phyloP scores from a whole-genome alignment of 805 yeast species.

The Starmerella roubikii region DNA sequence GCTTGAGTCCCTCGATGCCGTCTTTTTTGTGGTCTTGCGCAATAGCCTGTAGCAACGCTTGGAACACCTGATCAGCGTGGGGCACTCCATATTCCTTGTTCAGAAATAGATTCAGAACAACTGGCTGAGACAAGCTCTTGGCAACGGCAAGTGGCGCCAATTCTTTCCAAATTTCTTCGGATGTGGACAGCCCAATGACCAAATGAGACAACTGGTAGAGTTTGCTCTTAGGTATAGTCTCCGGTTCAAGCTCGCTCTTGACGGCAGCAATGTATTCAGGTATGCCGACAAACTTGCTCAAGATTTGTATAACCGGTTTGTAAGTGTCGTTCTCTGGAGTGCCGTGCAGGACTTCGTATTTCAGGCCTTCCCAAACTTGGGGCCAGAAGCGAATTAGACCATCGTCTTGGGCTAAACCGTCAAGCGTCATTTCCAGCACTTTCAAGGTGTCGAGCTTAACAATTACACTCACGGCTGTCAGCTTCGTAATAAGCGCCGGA shows the following conservation, averaged over 20 bases:
- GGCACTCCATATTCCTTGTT: constrained; percentile 26
- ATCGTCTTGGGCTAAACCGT: constrained; percentile 33
- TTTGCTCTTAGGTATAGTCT: constrained; percentile 38
- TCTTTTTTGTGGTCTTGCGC: constrained; percentile 53
- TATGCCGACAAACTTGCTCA: constrained; percentile 13
- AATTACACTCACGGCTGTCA: constrained; percentile 32
- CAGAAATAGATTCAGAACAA: constrained; percentile 5
- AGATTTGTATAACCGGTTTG: constrained; percentile 16
- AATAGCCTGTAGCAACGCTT: constrained; percentile 51
- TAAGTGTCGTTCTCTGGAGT: constrained; percentile 37
- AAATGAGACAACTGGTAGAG: constrained; percentile 28
- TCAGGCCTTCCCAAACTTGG: constrained; percentile 73
- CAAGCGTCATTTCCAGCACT: constrained; percentile 46
- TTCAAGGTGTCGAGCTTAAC: constrained; percentile 55
- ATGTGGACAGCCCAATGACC: constrained; percentile 5
- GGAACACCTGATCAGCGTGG: constrained; percentile 54
- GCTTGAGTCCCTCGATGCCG: constrained; percentile 50
- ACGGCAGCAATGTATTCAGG: constrained; percentile 30
- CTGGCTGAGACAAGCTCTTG: constrained; percentile 1
- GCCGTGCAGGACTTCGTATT: constrained; percentile 76
- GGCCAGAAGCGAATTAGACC: constrained; percentile 50
- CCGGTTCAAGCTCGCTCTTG: constrained; percentile 6
- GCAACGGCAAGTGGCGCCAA: constrained; percentile 37
- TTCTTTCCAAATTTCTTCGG: constrained; percentile 7
- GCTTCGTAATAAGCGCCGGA: constrained; percentile 64